Conservation (phyloP, 2,329 filamentous ascomycete genomes). For the Venturiaceae sp. region DNA sequence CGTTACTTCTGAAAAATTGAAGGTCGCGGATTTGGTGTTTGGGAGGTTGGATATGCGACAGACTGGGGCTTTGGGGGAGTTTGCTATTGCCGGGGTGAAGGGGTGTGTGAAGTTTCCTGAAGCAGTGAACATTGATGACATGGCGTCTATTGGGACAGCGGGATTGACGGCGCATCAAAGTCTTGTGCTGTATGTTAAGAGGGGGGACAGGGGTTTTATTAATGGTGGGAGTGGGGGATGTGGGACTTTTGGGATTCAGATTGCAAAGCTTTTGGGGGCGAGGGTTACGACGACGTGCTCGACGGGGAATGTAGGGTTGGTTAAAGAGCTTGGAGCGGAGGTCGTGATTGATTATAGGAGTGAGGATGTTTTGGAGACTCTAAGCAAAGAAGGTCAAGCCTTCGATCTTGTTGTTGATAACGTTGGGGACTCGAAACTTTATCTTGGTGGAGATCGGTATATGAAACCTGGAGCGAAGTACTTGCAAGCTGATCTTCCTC, state of each 20-base stretch:
- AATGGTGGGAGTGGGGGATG: slow-evolving; percentile 37
- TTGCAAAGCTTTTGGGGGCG: slow-evolving; percentile 51
- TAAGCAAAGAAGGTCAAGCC: slow-evolving; percentile 37
- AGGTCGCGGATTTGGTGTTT: slow-evolving; percentile 29
- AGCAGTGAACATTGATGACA: slow-evolving; percentile 21
- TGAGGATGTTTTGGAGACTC: slow-evolving; percentile 27
- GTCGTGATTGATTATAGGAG: slow-evolving; percentile 50
- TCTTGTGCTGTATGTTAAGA: slow-evolving; percentile 12
- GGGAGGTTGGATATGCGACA: slow-evolving; percentile 22
- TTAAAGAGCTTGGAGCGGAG: slow-evolving; percentile 50
- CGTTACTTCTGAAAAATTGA: slow-evolving; percentile 17
- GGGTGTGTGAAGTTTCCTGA: slow-evolving; percentile 17
- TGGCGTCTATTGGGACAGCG: slow-evolving; percentile 25
- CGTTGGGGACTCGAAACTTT: slow-evolving; percentile 43
- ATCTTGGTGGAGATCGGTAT: slow-evolving; percentile 42
- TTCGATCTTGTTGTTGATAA: slow-evolving; percentile 50
- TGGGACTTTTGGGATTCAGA: slow-evolving; percentile 52
- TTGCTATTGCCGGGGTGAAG: slow-evolving; percentile 18
- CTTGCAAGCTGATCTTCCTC: slow-evolving; percentile 20
- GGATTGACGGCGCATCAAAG: slow-evolving; percentile 30
- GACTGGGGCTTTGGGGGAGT: slow-evolving; percentile 29
- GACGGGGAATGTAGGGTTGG: slow-evolving; percentile 45
- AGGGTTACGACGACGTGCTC: slow-evolving; percentile 52
- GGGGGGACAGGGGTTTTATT: slow-evolving; percentile 5
- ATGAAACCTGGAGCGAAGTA: slow-evolving; percentile 41